Conservation (phyloP, 139 green algal species). For the Chlamydomonas applanata region DNA sequence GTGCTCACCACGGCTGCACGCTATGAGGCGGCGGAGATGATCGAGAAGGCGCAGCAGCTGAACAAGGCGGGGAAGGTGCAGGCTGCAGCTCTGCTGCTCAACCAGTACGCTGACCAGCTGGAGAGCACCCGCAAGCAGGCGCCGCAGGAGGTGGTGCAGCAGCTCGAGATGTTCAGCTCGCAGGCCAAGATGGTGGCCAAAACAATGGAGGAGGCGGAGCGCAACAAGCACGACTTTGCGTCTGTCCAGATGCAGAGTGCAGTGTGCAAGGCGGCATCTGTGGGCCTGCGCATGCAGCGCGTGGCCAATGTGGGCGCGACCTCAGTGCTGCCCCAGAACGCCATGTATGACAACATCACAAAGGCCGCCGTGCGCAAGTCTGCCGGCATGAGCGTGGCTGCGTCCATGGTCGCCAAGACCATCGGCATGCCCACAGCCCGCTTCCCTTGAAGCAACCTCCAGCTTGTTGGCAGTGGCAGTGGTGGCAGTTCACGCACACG, state of each 20-base stretch:
- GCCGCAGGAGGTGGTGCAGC: not conserved
- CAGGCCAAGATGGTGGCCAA: not conserved
- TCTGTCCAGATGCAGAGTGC: not conserved
- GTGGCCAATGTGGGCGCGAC: not conserved
- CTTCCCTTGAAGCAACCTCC: too few species aligned
- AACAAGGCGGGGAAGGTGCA: not conserved
- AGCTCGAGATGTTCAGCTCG: not conserved
- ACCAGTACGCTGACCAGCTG: too few species aligned
- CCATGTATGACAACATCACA: not conserved
- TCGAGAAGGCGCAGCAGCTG: slow-evolving; percentile 8
- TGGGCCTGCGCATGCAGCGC: not conserved
- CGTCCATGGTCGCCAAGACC: too few species aligned
- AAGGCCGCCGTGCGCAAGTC: not conserved
- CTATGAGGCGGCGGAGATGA: slow-evolving; percentile 26
- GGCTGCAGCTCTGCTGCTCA: not conserved
- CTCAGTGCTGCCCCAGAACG: not conserved
- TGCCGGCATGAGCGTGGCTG: not conserved
- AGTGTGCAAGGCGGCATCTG: not conserved
- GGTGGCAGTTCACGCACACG: too few species aligned
- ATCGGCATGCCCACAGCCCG: too few species aligned
- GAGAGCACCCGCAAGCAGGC: too few species aligned
- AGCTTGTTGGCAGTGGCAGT: too few species aligned
- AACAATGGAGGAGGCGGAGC: not conserved
- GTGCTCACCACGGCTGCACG: slow-evolving; percentile 28
- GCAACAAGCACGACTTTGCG: not conserved